Conservation (phyloP, 306 rosid genomes). For the Senna siamea region DNA sequence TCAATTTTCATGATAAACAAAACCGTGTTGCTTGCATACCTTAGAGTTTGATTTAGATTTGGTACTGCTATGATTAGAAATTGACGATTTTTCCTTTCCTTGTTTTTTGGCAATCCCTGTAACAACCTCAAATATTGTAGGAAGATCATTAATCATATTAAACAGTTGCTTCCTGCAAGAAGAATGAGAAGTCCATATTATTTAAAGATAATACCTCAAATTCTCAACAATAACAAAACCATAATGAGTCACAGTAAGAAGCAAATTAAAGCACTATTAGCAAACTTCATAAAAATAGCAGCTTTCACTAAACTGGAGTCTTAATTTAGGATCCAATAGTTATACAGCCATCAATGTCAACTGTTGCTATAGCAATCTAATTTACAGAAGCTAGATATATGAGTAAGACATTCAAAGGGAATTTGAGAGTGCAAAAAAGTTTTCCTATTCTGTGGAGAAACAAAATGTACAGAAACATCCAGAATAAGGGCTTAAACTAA, state of each 20-base stretch:
- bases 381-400: too few relatives aligned
- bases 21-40: slow-evolving; percentile 43
- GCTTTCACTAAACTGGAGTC: background rate
- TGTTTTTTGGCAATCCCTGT: slow-evolving; percentile 75
- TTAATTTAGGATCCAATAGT: background rate
- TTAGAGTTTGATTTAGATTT: slow-evolving; percentile 69
- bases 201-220: slow-evolving; percentile 18
- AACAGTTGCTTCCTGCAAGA: slow-evolving; percentile 84
- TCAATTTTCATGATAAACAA: background rate
- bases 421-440: too few relatives aligned
- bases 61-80: slow-evolving; percentile 72
- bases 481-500: background rate
- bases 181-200: slow-evolving; percentile 32
- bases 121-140: slow-evolving; percentile 81
- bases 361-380: background rate
- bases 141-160: slow-evolving; percentile 88
- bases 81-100: slow-evolving; percentile 73
- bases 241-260: background rate
- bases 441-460: too few relatives aligned
- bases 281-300: background rate
- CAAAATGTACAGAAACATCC: too few relatives aligned
- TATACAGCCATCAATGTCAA: background rate
- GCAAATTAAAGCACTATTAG: slow-evolving; percentile 12
- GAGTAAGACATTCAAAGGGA: background rate
- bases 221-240: background rate